Evolutionary conservation across 2,329 filamentous ascomycete species (phyloP).

Genomic region (Neofusicoccum cordaticola): DNA sequence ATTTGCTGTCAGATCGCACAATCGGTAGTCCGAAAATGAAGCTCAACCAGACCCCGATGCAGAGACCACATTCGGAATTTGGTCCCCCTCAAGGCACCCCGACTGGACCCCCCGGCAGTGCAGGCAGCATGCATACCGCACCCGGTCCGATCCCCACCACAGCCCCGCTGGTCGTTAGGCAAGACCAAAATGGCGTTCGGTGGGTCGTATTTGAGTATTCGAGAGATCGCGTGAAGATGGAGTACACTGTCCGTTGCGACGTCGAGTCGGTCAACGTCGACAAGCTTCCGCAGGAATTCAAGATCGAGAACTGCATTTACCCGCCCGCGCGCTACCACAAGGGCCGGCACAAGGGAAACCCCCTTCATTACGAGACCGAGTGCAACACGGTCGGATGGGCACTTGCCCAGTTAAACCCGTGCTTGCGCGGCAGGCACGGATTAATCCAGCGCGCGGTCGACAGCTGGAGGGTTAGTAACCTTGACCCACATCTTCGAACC

Average conservation of each 20-base stretch:
- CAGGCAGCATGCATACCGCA: too few species aligned
- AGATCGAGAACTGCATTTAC: conserved; percentile 97
- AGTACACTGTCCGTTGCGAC: conserved; percentile 97
- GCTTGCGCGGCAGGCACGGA: conserved; percentile 86
- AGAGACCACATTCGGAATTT: conserved; percentile 54
- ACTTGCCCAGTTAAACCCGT: conserved; percentile 85
- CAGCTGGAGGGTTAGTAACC: conserved; percentile 98
- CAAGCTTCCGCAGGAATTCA: conserved; percentile 83
- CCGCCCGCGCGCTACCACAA: conserved; percentile 92
- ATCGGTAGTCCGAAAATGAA: conserved; percentile 50
- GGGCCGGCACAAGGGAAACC: conserved; percentile 94
- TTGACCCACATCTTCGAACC: conserved; percentile 86
- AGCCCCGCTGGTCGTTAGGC: too few species aligned
- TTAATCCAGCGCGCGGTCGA: conserved; percentile 96
- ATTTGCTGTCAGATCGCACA: too few species aligned
- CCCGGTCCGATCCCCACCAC: too few species aligned
- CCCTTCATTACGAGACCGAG: conserved; percentile 94
- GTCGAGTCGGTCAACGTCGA: conserved; percentile 95
- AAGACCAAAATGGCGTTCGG: too few species aligned
- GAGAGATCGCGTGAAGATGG: conserved; percentile 95
- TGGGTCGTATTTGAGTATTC: conserved; percentile 67
- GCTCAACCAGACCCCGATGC: conserved; percentile 50
- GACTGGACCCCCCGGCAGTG: too few species aligned
- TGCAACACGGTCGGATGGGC: conserved; percentile 99
- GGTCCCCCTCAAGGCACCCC: conserved; percentile 35